Conservation (phyloP, 805 yeast genomes). For the Wickerhamiella musiphila region DNA sequence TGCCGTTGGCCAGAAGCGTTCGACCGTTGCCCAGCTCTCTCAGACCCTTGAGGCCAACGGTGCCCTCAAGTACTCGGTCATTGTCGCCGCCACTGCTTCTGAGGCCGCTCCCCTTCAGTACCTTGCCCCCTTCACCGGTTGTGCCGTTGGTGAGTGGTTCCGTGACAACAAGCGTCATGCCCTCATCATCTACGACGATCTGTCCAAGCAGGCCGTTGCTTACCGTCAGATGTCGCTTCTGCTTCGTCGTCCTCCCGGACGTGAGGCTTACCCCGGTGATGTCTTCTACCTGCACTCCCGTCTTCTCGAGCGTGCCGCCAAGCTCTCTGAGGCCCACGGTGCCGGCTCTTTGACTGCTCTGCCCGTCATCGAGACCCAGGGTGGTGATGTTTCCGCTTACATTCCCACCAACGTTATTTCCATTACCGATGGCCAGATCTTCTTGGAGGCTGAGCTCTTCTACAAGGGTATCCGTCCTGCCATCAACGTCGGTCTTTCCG, state of each 20-base stretch:
- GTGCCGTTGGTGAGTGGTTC: conserved; percentile 99
- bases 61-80: conserved; percentile 92
- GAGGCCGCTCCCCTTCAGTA: conserved; percentile 99
- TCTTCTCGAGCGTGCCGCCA: conserved; percentile 93
- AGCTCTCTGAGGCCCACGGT: conserved; percentile 79
- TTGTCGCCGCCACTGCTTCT: conserved; percentile 99
- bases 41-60: conserved; percentile 97
- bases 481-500: conserved; percentile 98
- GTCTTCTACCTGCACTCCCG: conserved; percentile 92
- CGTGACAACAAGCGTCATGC: conserved; percentile 99
- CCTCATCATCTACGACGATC: conserved; percentile 90
- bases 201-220: conserved; percentile 99
- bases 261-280: conserved; percentile 96
- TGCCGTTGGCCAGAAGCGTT: conserved; percentile 99
- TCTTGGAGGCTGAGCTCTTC: conserved; percentile 98
- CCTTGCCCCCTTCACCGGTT: conserved; percentile 99
- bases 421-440: conserved; percentile 94
- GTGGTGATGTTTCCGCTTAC: conserved; percentile 98
- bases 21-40: conserved; percentile 98
- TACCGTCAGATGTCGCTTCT: conserved; percentile 97
- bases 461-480: conserved; percentile 99
- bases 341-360: conserved; percentile 92
- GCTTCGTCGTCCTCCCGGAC: conserved; percentile 94
- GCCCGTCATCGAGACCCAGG: conserved; percentile 95
- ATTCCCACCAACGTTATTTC: conserved; percentile 96